Conservation (phyloP, 352 stramenopile genomes). For the Phytophthora colocasiae region DNA sequence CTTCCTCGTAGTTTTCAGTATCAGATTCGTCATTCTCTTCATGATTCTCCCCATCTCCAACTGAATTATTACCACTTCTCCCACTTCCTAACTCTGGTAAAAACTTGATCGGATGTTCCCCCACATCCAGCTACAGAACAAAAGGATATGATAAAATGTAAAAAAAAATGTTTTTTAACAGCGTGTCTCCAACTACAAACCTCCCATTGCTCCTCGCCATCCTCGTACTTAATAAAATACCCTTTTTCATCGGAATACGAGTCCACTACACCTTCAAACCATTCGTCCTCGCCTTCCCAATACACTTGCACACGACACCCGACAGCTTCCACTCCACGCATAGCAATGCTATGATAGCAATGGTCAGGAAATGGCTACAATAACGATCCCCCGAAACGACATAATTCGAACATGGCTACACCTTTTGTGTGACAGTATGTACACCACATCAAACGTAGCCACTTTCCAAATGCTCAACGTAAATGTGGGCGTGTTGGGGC, state of each 20-base stretch:
- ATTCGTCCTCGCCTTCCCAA: conserved; percentile 71
- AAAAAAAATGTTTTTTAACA: too few species aligned
- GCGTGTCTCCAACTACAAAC: neutral
- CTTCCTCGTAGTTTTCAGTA: conserved; percentile 4
- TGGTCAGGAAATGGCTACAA: too few species aligned
- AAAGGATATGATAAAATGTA: too few species aligned
- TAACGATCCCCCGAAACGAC: too few species aligned
- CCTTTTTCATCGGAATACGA: conserved; percentile 39
- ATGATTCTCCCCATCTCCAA: conserved; percentile 33
- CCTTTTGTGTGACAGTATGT: neutral
- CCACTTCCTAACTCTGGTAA: conserved; percentile 8
- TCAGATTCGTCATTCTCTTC: conserved; percentile 11
- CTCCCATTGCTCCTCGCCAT: conserved; percentile 85
- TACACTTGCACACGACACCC: conserved; percentile 68
- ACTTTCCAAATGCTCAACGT: conserved; percentile 78
- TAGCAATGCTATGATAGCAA: too few species aligned
- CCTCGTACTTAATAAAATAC: conserved; percentile 77
- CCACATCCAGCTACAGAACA: conserved; percentile 22
- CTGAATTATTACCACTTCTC: neutral
- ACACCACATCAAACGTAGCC: neutral
- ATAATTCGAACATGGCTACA: neutral
- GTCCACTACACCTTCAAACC: conserved; percentile 70
- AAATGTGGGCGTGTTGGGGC: conserved; percentile 98
- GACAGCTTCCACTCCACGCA: conserved; percentile 24
- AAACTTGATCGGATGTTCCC: conserved; percentile 32